A percentile compares a stretch with the other conserved stretches of the same genome.
These are phyloP conservation scores for Sambucus nigra DNA, from an alignment of 129 eudicot species.

Conservation along the genomic window DNA sequence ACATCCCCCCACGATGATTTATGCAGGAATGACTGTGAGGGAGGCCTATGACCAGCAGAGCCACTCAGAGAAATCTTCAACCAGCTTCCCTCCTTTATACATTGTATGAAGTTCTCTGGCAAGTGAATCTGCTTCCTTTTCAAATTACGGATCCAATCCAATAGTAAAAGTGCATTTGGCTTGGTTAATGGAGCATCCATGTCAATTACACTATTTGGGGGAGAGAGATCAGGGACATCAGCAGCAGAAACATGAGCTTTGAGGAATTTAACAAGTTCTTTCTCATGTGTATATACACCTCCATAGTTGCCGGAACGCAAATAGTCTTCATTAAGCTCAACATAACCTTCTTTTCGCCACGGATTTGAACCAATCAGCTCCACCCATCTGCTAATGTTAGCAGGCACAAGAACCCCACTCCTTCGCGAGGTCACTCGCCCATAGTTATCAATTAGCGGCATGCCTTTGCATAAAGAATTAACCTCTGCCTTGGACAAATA, in stretches of 20 bases:
- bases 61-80: conserved; percentile 30
- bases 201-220: conserved; percentile 41
- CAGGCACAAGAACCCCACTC: conserved; percentile 41
- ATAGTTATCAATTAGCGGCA: conserved; percentile 42
- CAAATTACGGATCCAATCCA: conserved; percentile 33
- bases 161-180: conserved; percentile 30
- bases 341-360: conserved; percentile 35
- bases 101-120: conserved; percentile 24
- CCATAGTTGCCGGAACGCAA: conserved; percentile 8
- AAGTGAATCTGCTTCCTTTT: neutral
- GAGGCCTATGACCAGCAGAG: conserved; percentile 29
- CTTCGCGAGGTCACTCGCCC: conserved; percentile 18
- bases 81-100: conserved; percentile 47
- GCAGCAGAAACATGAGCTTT: conserved; percentile 21
- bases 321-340: conserved; percentile 50
- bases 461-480: conserved; percentile 8
- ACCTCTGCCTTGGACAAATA: conserved; percentile 15
- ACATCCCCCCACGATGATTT: conserved; percentile 15
- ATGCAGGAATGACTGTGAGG: conserved; percentile 39
- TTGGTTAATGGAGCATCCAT: conserved; percentile 29
- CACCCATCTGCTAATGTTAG: conserved; percentile 47
- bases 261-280: conserved; percentile 23
- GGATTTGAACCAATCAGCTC: conserved; percentile 41
- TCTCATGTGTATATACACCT: conserved; percentile 13
- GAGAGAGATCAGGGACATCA: conserved; percentile 39